phyloP scores from a whole-genome alignment of 2,329 filamentous ascomycete genomes.

The Penicillium janthinellum region DNA sequence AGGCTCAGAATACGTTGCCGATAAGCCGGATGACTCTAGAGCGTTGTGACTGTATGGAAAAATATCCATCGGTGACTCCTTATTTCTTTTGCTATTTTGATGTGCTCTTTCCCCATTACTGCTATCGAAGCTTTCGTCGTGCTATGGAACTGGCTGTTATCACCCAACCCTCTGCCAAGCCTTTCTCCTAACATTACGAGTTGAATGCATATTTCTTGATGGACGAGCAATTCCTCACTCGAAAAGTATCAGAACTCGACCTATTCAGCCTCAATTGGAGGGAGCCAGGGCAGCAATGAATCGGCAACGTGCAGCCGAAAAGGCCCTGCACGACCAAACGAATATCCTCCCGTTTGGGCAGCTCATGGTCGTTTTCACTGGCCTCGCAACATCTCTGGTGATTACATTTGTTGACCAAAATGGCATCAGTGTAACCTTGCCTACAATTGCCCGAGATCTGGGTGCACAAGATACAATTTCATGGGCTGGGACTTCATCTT shows the following conservation, averaged over 20 bases:
- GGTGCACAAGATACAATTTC: conserved; percentile 56
- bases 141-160: background rate
- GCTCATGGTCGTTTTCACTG: conserved; percentile 51
- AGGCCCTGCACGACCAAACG: conserved; percentile 57
- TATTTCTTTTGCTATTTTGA: conserved; percentile 6
- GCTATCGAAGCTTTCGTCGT: background rate
- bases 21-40: conserved; percentile 18
- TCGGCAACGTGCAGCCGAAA: conserved; percentile 46
- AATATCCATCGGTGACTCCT: conserved; percentile 7
- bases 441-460: conserved; percentile 55
- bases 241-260: background rate
- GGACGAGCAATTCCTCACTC: background rate
- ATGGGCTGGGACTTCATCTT: conserved; percentile 71
- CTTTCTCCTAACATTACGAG: background rate
- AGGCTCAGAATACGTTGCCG: conserved; percentile 18
- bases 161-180: conserved; percentile 8
- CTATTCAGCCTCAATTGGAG: background rate
- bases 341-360: conserved; percentile 58
- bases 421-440: conserved; percentile 56
- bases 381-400: conserved; percentile 56
- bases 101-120: background rate
- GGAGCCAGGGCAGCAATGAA: conserved; percentile 26
- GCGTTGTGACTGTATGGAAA: conserved; percentile 2
- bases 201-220: background rate
- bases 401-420: conserved; percentile 62